A percentile compares a stretch with the other conserved stretches of the same genome.
Conservation (phyloP, 495 filamentous ascomycete genomes). For the Daldinia caldariorum region DNA sequence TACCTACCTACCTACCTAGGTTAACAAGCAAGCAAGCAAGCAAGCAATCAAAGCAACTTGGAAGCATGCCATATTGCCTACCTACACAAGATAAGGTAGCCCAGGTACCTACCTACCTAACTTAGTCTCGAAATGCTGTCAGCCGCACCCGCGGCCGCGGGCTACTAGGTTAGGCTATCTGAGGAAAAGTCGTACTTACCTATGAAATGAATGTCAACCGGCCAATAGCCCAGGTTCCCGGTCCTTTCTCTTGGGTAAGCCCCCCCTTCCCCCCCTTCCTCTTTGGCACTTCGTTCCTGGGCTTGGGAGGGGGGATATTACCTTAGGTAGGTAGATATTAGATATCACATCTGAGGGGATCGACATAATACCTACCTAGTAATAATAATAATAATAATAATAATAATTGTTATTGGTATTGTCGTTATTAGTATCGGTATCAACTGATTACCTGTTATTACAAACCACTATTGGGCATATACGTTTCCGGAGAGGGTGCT, state of each 20-base stretch:
- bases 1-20: no score
- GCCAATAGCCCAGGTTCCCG: background rate
- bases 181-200: slow-evolving; percentile 13
- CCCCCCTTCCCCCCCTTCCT: background rate
- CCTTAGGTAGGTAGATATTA: background rate
- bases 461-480: background rate
- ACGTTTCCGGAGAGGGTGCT: background rate
- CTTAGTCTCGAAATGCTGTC: slow-evolving; percentile 18
- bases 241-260: background rate
- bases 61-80: no score
- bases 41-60: no score
- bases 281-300: background rate
- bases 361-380: no score
- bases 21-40: slow-evolving; percentile 4
- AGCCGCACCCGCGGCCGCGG: slow-evolving; percentile 36
- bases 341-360: background rate
- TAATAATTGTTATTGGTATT: background rate
- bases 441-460: background rate
- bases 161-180: slow-evolving; percentile 6
- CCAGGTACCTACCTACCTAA: background rate
- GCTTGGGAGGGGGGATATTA: background rate
- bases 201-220: slow-evolving; percentile 1
- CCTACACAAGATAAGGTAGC: slow-evolving; percentile 8
- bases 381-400: no score
- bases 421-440: background rate